phyloP scores from a whole-genome alignment of 2,329 filamentous ascomycete species.

The Sporothrix humicola region DNA sequence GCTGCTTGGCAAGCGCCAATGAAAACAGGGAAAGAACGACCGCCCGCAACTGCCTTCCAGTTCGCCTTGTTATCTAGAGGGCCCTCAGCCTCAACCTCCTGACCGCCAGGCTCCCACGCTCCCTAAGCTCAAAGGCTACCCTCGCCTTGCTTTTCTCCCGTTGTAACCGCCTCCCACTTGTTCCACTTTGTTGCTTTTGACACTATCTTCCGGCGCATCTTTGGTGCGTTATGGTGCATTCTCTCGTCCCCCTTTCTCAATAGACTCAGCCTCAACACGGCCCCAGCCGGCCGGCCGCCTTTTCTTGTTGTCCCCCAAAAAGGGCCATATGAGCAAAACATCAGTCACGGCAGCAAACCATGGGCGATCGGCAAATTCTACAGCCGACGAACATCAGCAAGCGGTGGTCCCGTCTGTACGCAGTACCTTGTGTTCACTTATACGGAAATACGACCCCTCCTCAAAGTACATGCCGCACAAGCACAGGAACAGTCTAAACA shows the following conservation, averaged over 20 bases:
- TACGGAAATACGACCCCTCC: background rate
- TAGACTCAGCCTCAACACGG: conserved; percentile 7
- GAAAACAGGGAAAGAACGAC: background rate
- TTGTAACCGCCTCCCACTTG: background rate
- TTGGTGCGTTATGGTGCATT: no score
- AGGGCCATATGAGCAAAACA: background rate
- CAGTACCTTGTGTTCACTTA: no score
- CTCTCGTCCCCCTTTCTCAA: no score
- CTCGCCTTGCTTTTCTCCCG: background rate
- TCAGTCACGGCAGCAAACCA: background rate
- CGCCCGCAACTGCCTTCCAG: background rate
- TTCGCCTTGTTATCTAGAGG: conserved; percentile 15
- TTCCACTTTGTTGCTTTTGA: background rate
- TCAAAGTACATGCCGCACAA: no score
- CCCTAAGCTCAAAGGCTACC: background rate
- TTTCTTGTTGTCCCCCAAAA: background rate
- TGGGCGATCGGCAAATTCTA: background rate
- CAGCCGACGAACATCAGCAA: background rate
- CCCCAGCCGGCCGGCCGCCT: background rate
- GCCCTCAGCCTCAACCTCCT: conserved; percentile 4
- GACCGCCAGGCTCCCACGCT: background rate
- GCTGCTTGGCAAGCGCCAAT: conserved; percentile 15
- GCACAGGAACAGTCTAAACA: no score
- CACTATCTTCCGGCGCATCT: background rate
- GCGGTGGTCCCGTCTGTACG: background rate